Evolutionary conservation across 441 rosid genomes (phyloP).

Genomic region (Eutrema salsugineum): DNA sequence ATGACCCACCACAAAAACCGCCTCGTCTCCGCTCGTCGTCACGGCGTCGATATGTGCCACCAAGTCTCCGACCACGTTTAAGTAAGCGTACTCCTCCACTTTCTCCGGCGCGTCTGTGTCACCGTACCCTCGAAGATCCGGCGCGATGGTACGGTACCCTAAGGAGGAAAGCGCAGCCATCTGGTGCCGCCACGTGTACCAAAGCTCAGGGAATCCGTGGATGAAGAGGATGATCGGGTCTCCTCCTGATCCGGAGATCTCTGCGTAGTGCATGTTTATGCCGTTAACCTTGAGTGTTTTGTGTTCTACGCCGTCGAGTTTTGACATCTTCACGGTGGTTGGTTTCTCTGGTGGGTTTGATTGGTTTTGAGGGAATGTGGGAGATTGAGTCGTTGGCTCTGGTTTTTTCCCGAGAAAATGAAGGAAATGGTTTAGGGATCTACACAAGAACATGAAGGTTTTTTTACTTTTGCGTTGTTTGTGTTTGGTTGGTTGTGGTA

Average conservation of each 20-base stretch:
- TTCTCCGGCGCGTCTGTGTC: slow-evolving; percentile 64
- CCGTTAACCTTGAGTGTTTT: slow-evolving; percentile 51
- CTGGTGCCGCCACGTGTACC: slow-evolving; percentile 91
- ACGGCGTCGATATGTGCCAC: slow-evolving; percentile 47
- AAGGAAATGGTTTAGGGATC: neutral
- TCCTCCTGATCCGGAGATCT: slow-evolving; percentile 23
- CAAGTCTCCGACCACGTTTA: slow-evolving; percentile 64
- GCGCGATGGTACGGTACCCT: slow-evolving; percentile 77
- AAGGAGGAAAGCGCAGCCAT: slow-evolving; percentile 51
- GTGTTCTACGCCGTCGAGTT: slow-evolving; percentile 37
- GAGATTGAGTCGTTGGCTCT: neutral
- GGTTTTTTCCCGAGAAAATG: neutral
- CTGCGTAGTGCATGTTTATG: slow-evolving; percentile 69
- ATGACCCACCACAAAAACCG: slow-evolving; percentile 36
- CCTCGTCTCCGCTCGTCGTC: slow-evolving; percentile 9
- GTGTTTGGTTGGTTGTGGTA: neutral
- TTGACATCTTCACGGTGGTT: slow-evolving; percentile 7
- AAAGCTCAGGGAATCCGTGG: slow-evolving; percentile 79
- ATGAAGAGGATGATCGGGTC: slow-evolving; percentile 55
- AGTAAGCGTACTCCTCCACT: slow-evolving; percentile 37
- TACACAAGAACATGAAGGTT: slow-evolving; percentile 2
- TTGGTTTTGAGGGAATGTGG: neutral
- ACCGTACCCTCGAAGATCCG: slow-evolving; percentile 77
- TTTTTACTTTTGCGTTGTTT: neutral
- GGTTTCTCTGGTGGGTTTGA: neutral